Base-by-base conservation (phyloP, 441 rosid species). In the Raphanus hybrid region DNA sequence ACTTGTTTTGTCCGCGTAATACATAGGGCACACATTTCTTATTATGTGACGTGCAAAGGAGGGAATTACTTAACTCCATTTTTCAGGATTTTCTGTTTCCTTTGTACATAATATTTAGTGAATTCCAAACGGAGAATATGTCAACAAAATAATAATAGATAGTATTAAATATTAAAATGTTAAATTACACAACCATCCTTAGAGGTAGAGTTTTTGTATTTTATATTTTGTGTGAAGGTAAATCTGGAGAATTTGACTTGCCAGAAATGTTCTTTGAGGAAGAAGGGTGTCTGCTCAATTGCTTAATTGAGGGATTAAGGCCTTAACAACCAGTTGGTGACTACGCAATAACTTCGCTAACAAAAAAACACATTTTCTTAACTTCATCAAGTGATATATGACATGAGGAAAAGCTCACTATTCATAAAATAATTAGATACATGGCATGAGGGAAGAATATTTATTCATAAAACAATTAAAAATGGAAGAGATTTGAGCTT, bases 271-370 rank as follows among this genome's bases (percentile, higher is more conserved):
- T 8, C 32, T 29, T 29, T 29, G 34, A 29, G 34, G 34, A 29
- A 29, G 34, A 29, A 79, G 65, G 23, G 78, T 74, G 68, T 32
- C 18, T 79, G 48, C 39, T 70, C 72, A 75, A 79, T 79, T 75
- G 79, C 82, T 79, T 79, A 70, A 70, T 59, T 34, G 20, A 69
- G 76, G 79, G 79, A 70, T 79, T 79, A 75, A 58, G 18, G 39
- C 29, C 82, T 75, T 79, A 79, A 79, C 82, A 70, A 79, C 82
- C 73, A 79, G 82, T 75, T 64, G 82, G 82, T 79, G 82, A 79
- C 69, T 48, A 64, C 79, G 60, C 72, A 79, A 75, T 75, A 6
- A 15, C 20, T 52, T 52, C 20, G 15, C 20, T 52, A 52, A 52
- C 58, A 48, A 52, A 15, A 14, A 50, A 43, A 48, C 2, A 48